Conservation (phyloP, 805 yeast species). For the Starmera dryadoides region DNA sequence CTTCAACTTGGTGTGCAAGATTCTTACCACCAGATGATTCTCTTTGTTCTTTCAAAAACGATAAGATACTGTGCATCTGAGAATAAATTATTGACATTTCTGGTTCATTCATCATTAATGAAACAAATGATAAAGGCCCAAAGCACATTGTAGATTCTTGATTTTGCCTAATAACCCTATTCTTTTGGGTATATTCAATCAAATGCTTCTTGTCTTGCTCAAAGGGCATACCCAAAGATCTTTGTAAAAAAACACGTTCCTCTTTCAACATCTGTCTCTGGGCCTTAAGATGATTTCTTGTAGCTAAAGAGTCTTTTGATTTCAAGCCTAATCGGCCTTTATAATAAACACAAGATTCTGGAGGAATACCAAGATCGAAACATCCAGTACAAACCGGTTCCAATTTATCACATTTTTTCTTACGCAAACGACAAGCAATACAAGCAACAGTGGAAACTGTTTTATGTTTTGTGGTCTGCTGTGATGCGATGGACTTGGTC, state of each 20-base stretch:
- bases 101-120: neutral
- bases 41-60: neutral
- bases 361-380: neutral
- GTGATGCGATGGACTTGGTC: too few relatives aligned
- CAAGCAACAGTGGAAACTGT: neutral
- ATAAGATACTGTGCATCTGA: neutral
- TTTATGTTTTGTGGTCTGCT: too few relatives aligned
- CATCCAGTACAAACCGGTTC: neutral
- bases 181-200: neutral
- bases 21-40: neutral
- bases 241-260: neutral
- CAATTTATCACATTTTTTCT: neutral
- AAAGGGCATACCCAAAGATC: neutral
- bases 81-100: neutral
- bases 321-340: neutral
- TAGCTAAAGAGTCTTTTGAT: neutral
- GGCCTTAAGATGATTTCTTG: neutral
- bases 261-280: neutral
- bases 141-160: neutral
- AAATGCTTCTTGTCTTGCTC: neutral
- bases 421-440: neutral
- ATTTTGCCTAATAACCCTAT: neutral
- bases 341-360: neutral
- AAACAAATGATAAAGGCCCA: neutral
- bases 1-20: neutral